Evolutionary conservation across 2,329 filamentous ascomycete genomes (phyloP).

Genomic region (Aspergillus thermomutatus): DNA sequence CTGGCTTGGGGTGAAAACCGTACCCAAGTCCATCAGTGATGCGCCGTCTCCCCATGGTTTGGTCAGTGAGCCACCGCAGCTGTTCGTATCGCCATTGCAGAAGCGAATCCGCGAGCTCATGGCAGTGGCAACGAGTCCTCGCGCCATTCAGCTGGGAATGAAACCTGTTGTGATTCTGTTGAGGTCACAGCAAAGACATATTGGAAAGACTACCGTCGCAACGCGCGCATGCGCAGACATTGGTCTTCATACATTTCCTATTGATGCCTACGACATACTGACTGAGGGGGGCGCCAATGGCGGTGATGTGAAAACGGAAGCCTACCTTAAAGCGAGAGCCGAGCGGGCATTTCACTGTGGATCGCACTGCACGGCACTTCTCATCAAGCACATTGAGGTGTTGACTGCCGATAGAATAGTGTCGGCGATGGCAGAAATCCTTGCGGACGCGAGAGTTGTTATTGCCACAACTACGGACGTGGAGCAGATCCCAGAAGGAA

Average conservation of each 20-base stretch:
- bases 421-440: conserved; percentile 75
- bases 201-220: conserved; percentile 83
- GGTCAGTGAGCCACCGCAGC: conserved; percentile 34
- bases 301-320: conserved; percentile 90
- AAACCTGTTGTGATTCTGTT: conserved; percentile 85
- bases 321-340: conserved; percentile 79
- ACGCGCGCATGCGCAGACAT: conserved; percentile 78
- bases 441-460: conserved; percentile 75
- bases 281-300: conserved; percentile 86
- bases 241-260: conserved; percentile 81
- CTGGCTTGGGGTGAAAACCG: conserved; percentile 74
- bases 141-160: conserved; percentile 81
- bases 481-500: conserved; percentile 86
- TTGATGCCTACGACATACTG: conserved; percentile 90
- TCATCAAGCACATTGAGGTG: conserved; percentile 89
- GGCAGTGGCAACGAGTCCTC: conserved; percentile 80
- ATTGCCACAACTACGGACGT: conserved; percentile 94
- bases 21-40: conserved; percentile 48
- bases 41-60: conserved; percentile 34
- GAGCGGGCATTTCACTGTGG: conserved; percentile 89
- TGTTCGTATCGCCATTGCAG: conserved; percentile 58
- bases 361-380: conserved; percentile 72
- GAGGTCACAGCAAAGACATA: conserved; percentile 86
- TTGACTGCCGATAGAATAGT: conserved; percentile 89
- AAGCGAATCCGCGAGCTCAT: conserved; percentile 79